phyloP scores from a whole-genome alignment of 164 flowering plant species.

The Cinnamomum micranthum region DNA sequence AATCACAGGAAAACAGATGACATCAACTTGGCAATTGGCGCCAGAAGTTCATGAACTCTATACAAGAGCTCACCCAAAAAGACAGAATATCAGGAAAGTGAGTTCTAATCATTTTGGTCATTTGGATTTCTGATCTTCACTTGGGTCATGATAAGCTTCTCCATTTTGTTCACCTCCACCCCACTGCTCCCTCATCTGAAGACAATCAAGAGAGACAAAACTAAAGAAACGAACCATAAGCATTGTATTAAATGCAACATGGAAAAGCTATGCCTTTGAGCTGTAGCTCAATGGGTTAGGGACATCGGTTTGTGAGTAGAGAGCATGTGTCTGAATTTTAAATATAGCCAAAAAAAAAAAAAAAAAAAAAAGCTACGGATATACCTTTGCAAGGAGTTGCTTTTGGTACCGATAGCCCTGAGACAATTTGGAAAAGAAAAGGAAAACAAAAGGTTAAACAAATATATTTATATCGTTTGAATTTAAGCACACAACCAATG shows the following conservation, averaged over 20 bases:
- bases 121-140: slow-evolving; percentile 35
- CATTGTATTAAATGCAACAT: no score
- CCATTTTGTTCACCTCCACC: slow-evolving; percentile 25
- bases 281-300: no score
- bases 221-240: not conserved
- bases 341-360: no score
- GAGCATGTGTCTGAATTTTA: no score
- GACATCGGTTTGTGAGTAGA: no score
- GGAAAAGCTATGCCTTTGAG: no score
- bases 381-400: slow-evolving; percentile 63
- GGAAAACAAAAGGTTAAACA: not conserved
- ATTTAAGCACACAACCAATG: not conserved
- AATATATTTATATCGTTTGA: not conserved
- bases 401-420: slow-evolving; percentile 87
- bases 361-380: not conserved
- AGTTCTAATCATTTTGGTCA: slow-evolving; percentile 10
- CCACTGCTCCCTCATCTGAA: slow-evolving; percentile 36
- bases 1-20: slow-evolving; percentile 1
- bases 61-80: not conserved
- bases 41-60: not conserved
- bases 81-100: not conserved
- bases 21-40: slow-evolving; percentile 1
- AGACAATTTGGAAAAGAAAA: not conserved
- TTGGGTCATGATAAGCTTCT: slow-evolving; percentile 8
- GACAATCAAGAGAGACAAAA: not conserved